These are phyloP conservation scores for Apophysomyces elegans DNA, from an alignment of 371 early-diverging fungal species.

Conservation along the genomic window DNA sequence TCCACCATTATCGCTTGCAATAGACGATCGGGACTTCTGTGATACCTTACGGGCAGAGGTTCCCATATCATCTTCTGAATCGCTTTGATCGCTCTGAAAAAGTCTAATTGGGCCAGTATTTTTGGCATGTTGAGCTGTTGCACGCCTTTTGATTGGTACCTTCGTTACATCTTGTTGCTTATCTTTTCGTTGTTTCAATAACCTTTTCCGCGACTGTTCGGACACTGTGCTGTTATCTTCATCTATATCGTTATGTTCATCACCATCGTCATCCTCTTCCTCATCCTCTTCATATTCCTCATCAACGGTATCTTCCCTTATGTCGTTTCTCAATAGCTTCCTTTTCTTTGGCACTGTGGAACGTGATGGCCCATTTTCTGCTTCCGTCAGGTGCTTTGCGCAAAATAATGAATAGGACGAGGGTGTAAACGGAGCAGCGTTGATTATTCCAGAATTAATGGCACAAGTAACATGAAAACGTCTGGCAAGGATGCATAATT, in stretches of 20 bases:
- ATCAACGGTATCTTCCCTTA: constrained; percentile 10
- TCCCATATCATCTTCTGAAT: constrained; percentile 21
- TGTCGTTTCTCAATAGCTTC: constrained; percentile 9
- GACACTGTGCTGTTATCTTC: constrained; percentile 11
- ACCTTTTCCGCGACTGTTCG: background rate
- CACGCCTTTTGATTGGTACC: constrained; percentile 13
- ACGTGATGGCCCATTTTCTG: background rate
- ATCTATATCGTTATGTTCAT: constrained; percentile 12
- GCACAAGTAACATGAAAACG: constrained; percentile 27
- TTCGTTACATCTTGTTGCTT: background rate
- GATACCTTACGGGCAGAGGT: background rate
- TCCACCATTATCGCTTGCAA: background rate
- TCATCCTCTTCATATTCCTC: constrained; percentile 24
- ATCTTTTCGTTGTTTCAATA: background rate
- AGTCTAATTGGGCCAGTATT: constrained; percentile 16
- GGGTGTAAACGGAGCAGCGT: constrained; percentile 9
- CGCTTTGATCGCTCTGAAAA: constrained; percentile 26
- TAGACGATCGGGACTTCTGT: background rate
- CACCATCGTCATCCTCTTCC: constrained; percentile 9
- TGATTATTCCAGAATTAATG: constrained; percentile 21
- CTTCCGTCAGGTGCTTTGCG: constrained; percentile 14
- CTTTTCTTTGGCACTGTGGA: background rate
- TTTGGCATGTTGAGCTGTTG: constrained; percentile 12
- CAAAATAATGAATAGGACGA: constrained; percentile 14
- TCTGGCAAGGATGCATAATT: constrained; percentile 7